Base-by-base conservation (phyloP, 192 early-diverging fungal species). In the Dispira simplex region DNA sequence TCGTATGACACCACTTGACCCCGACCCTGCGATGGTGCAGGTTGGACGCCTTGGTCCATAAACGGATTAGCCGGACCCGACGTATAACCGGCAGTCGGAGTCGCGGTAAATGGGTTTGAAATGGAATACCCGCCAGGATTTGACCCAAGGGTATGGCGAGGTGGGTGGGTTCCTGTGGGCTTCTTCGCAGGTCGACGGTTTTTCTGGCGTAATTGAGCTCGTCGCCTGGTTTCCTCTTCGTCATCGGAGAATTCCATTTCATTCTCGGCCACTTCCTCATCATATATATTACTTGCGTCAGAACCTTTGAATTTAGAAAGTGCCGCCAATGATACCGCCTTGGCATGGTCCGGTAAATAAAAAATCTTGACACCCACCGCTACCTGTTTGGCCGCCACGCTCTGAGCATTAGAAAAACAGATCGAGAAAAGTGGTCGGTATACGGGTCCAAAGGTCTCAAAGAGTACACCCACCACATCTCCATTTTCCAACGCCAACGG, bases 171-270 rank as follows among this genome's bases (percentile, higher is more conserved):
- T 8, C 49, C 8, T 8, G 49, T 18, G 43, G 5, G 46, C 70
- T 67, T 65, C 68, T 66, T 65, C 68, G 58, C 74, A 72, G 20
- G 73, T 73, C 64, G 72, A 68, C 52, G 63, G 65, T 45, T 74
- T 73, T 63, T 83, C 81, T 51, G 64, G 65, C 28, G 71, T 60
- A 53, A 74, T 84, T 53, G 80, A 71, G 49, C 82, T 77, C 59
- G 67, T 65, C 6, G 1, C 32, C 6, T 39, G 32, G 32, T 6
- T 67, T 98, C 95, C 55, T 85, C 69, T 65, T 98, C 95, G 70
- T 98, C 95, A 71, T 98, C 95, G 14, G 92, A 95, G 69, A 96
- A 98, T 66, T 95, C 93, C 70, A 90, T 69, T 23, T 90, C 88
- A 63, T 88, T 77, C 2, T 84, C 89, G 32, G 66, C 82, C 0